phyloP scores from a whole-genome alignment of 2,329 filamentous ascomycete species.

The Coniella lustricola region DNA sequence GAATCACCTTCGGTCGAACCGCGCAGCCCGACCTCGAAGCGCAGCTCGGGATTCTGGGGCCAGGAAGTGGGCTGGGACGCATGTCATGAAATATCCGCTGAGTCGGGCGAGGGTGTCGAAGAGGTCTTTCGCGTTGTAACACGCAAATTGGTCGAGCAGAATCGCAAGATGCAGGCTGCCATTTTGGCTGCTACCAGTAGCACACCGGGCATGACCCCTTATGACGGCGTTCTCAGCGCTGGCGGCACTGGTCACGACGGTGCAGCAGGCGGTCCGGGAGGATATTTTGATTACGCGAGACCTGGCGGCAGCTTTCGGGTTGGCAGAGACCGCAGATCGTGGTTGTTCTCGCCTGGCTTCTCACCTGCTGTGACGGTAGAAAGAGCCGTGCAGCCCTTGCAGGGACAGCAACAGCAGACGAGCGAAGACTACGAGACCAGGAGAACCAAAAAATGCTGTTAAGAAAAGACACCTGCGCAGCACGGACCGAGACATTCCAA shows the following conservation, averaged over 20 bases:
- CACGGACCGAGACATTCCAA: too few relatives aligned
- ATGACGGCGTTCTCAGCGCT: conserved; percentile 27
- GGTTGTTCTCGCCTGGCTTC: conserved; percentile 50
- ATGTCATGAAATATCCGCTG: conserved; percentile 92
- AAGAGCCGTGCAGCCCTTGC: conserved; percentile 24
- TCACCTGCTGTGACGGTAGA: conserved; percentile 45
- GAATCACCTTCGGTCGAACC: conserved; percentile 36
- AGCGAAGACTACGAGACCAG: conserved; percentile 18
- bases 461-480: background rate
- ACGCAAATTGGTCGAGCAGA: conserved; percentile 57
- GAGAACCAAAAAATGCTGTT: conserved; percentile 12
- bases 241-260: conserved; percentile 14
- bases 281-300: conserved; percentile 45
- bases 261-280: conserved; percentile 9
- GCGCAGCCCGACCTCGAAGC: conserved; percentile 55
- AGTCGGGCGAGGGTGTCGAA: conserved; percentile 90
- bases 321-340: conserved; percentile 50
- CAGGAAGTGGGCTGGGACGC: conserved; percentile 94
- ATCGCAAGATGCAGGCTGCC: conserved; percentile 55
- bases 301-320: conserved; percentile 48
- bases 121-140: conserved; percentile 78
- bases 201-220: conserved; percentile 40
- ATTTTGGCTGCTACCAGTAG: conserved; percentile 42
- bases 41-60: conserved; percentile 76
- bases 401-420: conserved; percentile 18